Base-by-base conservation (phyloP, 2,329 filamentous ascomycete species). In the Aspergillus candidus region DNA sequence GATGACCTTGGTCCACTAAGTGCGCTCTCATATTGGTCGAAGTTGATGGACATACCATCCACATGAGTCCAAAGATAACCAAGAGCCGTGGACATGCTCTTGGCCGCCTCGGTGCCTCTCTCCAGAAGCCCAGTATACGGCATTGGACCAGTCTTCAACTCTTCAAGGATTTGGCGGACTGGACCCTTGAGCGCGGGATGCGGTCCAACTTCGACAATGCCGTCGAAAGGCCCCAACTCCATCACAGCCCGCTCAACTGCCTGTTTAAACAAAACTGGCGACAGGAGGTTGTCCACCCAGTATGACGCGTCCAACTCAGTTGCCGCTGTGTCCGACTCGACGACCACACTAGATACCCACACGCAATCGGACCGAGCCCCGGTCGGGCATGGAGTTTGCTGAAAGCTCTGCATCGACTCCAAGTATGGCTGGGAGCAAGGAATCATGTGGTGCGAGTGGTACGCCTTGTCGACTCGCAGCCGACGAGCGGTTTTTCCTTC, bases 391-490 rank as follows among this genome's bases (percentile, higher is more conserved):
- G n/a, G 11, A 29, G 7, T 14, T 38, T 15, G n/a, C 17, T 11
- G 39, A 18, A 5, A 29, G 7, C 34, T 38, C 12, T 31, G 15
- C 14, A 47, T 35, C 12, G 44, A 35, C 8, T 17, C 8, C 6
- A 47, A 32, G 38, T 66, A 67, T 2, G 44, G 38, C 2, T 50
- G 47, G 1, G 57, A 59, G 17, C 56, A 52, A 3, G 38, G 38
- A 1, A 4, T 4, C 56, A 65, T 59, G 30, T 61, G 56, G 2
- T 38, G 38, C 1, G 54, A 58, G 35, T 65, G 61, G 36, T 62
- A 65, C 0, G 60, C 59, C 2, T 45, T 50, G 3, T 57, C 47
- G 2, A 61, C 55, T 11, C 50, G 44, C 3, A 65, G 45, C n/a
- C 36, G 32, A 2, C 62, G 52, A 4, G 48, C 52, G 38, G 63